These are phyloP conservation scores for Sporodiniella umbellata DNA, from an alignment of 371 early-diverging fungal species.

Conservation along the genomic window DNA sequence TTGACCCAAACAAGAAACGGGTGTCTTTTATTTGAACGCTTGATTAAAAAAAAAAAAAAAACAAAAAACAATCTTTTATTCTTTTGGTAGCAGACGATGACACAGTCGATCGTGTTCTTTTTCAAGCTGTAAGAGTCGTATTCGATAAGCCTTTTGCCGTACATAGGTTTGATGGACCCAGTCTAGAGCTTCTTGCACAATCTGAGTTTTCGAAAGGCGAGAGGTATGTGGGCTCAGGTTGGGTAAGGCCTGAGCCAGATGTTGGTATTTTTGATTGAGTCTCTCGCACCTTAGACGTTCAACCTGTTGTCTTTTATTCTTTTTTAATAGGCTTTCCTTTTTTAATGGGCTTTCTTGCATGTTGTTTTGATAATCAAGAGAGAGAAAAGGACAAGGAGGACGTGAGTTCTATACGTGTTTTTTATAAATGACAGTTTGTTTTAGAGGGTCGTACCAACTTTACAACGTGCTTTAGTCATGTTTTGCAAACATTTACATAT, in stretches of 20 bases:
- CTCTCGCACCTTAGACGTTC: slow-evolving; percentile 72
- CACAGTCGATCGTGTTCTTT: slow-evolving; percentile 31
- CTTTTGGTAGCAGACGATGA: no score
- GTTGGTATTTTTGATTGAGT: slow-evolving; percentile 63
- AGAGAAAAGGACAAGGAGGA: not conserved
- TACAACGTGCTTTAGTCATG: no score
- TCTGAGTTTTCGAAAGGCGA: slow-evolving; percentile 64
- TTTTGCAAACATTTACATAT: no score
- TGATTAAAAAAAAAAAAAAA: no score
- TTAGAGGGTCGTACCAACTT: not conserved
- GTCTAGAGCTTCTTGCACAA: slow-evolving; percentile 63
- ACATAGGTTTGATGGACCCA: slow-evolving; percentile 38
- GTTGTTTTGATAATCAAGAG: not conserved
- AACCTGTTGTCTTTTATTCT: slow-evolving; percentile 72
- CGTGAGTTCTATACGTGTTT: not conserved
- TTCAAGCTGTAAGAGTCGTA: slow-evolving; percentile 26
- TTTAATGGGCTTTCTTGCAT: slow-evolving; percentile 1
- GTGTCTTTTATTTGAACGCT: no score
- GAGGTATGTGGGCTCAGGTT: slow-evolving; percentile 54
- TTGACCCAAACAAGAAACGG: no score
- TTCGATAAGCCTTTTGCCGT: slow-evolving; percentile 28
- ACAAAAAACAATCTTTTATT: not conserved
- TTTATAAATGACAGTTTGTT: not conserved
- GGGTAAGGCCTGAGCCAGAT: slow-evolving; percentile 63
- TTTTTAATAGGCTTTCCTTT: slow-evolving; percentile 61